These are phyloP conservation scores for Microstegium vimineum DNA, from an alignment of 176 grass and related monocot species.

Conservation along the genomic window DNA sequence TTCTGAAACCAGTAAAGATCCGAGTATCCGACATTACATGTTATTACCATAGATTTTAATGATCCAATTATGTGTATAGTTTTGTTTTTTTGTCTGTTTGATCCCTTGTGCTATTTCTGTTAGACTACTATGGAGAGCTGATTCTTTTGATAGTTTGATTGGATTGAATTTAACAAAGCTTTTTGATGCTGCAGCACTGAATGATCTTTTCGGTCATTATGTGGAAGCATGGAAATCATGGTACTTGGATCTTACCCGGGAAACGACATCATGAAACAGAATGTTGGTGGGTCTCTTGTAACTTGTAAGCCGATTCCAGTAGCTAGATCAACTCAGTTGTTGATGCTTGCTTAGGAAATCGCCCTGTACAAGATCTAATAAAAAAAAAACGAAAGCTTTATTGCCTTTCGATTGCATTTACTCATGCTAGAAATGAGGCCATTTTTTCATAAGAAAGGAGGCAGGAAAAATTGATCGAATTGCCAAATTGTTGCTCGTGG, in stretches of 20 bases:
- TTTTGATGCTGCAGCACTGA: conserved; percentile 57
- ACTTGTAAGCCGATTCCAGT: conserved; percentile 27
- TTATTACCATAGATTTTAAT: background rate
- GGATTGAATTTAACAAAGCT: background rate
- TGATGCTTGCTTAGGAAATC: background rate
- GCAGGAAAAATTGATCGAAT: background rate
- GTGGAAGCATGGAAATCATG: conserved; percentile 91
- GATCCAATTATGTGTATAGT: background rate
- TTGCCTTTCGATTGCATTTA: conserved; percentile 32
- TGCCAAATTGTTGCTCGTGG: background rate
- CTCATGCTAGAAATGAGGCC: conserved; percentile 26
- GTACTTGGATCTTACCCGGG: conserved; percentile 50
- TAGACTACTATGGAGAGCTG: background rate
- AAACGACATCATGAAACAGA: conserved; percentile 12
- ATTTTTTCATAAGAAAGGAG: background rate
- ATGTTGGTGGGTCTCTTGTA: conserved; percentile 11
- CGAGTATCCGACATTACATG: background rate
- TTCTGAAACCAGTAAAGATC: background rate
- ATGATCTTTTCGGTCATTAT: conserved; percentile 85
- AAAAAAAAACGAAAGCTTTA: conserved; percentile 20
- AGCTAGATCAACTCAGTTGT: conserved; percentile 31
- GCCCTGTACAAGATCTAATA: conserved; percentile 25
- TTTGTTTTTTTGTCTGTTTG: background rate
- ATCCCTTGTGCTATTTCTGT: background rate
- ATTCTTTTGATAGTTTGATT: background rate